phyloP scores from a whole-genome alignment of 148 eudicot species.

The Camellia granthamiana region DNA sequence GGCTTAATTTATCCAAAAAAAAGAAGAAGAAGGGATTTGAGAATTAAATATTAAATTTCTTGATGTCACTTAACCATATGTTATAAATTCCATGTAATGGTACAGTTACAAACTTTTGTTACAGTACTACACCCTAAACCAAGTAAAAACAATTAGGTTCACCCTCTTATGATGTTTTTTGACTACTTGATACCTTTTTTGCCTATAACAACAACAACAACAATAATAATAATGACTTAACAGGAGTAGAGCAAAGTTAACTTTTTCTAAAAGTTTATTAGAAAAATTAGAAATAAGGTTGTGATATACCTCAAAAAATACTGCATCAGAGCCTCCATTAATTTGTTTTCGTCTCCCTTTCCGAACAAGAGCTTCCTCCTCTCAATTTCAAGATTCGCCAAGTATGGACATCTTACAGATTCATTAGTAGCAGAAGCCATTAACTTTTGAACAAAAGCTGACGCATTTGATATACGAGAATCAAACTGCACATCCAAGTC shows the following conservation, averaged over 20 bases:
- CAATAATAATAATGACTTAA: neutral
- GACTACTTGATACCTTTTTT: too few relatives aligned
- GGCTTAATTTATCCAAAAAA: too few relatives aligned
- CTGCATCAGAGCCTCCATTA: slow-evolving; percentile 56
- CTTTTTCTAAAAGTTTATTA: neutral
- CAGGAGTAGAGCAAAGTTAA: neutral
- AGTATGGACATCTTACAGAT: slow-evolving; percentile 66
- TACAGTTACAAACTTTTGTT: too few relatives aligned
- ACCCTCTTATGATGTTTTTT: too few relatives aligned
- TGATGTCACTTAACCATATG: too few relatives aligned
- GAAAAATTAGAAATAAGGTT: neutral
- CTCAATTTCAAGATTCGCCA: slow-evolving; percentile 86
- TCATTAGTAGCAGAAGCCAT: slow-evolving; percentile 44
- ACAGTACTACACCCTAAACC: too few relatives aligned
- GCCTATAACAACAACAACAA: too few relatives aligned
- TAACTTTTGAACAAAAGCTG: slow-evolving; percentile 56
- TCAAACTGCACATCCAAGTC: slow-evolving; percentile 58
- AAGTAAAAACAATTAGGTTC: too few relatives aligned
- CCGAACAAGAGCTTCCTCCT: slow-evolving; percentile 69
- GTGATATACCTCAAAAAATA: slow-evolving; percentile 67
- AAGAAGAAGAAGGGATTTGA: too few relatives aligned
- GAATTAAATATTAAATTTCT: too few relatives aligned
- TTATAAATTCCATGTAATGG: too few relatives aligned
- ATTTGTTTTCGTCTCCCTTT: slow-evolving; percentile 58
- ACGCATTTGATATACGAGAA: slow-evolving; percentile 63